These are phyloP conservation scores for Darksidea phi DNA, from an alignment of 495 filamentous ascomycete genomes.

Conservation along the genomic window DNA sequence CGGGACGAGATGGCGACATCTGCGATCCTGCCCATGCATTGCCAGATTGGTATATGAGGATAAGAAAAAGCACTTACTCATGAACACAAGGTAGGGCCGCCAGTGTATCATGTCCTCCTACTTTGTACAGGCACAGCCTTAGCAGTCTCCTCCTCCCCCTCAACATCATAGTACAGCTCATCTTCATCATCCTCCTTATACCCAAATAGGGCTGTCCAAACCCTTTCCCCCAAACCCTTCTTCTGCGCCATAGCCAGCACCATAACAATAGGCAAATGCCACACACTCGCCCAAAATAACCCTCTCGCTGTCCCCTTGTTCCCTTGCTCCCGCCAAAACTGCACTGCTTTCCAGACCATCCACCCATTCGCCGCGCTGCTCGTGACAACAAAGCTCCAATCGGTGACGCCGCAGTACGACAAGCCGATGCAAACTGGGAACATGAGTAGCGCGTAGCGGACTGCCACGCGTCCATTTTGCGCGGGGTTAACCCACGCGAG, in stretches of 20 bases:
- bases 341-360: slow-evolving; percentile 76
- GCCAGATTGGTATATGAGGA: background rate
- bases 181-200: slow-evolving; percentile 47
- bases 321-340: slow-evolving; percentile 78
- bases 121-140: background rate
- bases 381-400: slow-evolving; percentile 78
- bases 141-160: slow-evolving; percentile 15
- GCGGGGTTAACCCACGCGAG: slow-evolving; percentile 83
- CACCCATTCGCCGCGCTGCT: slow-evolving; percentile 82
- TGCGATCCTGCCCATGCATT: background rate
- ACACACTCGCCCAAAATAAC: slow-evolving; percentile 96
- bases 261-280: slow-evolving; percentile 90
- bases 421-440: slow-evolving; percentile 84
- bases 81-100: background rate
- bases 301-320: slow-evolving; percentile 76
- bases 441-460: slow-evolving; percentile 83
- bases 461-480: slow-evolving; percentile 77
- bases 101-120: background rate
- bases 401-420: slow-evolving; percentile 79
- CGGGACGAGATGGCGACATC: slow-evolving; percentile 5
- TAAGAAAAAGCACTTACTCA: background rate
- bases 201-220: slow-evolving; percentile 69
- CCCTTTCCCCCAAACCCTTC: slow-evolving; percentile 86
- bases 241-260: slow-evolving; percentile 90
- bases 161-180: slow-evolving; percentile 48